Base-by-base conservation (phyloP, 306 rosid species). In the Senna tora region DNA sequence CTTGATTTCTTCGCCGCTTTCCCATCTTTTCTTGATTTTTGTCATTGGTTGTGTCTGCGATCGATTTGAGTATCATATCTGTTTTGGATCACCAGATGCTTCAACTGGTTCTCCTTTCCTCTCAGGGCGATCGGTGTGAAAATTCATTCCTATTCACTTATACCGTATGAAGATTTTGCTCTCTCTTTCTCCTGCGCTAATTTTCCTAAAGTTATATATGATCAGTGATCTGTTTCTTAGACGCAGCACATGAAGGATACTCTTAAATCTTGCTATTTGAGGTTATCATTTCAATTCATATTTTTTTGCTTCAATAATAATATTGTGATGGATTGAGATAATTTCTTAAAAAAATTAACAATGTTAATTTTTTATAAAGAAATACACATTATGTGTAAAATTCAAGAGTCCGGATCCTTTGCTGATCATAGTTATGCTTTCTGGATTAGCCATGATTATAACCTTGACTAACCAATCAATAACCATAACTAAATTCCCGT, bases 161-260 rank as follows among this genome's bases (percentile, higher is more conserved):
- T 38, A 25, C 38, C 46, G 16, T 69, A 28, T 38, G 67, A 61
- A 17, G 38, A 3, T 19, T 36, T 61, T 36, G 8, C 16, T 25
- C 3, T 25, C 30, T 25, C 30, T 25, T n/a, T 72, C 19, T 65
- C 19, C 25, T 62, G 13, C 5, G 1, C 16, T 12, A 25, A 17
- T 46, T 60, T 67, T 67, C 60, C 34, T 69, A 41, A 49, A 78
- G 75, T 76, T 71, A 47, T 33, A 43, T 71, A 47, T 33, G 50
- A 57, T 67, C 71, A 46, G 14, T 68, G 21, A 49, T 22, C 43
- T 21, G 28, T 73, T 47, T 68, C 17, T 49, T 11, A 43, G 56
- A 46, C 64, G 30, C 42, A 71, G n/a, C 20, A 30, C 28, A 22
- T n/a, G n/a, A 56, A 57, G 70, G 65, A 43, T 54, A 45, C 63